Base-by-base conservation (phyloP, 1,284 basidiomycete genomes). In the Heterobasidion parviporum region DNA sequence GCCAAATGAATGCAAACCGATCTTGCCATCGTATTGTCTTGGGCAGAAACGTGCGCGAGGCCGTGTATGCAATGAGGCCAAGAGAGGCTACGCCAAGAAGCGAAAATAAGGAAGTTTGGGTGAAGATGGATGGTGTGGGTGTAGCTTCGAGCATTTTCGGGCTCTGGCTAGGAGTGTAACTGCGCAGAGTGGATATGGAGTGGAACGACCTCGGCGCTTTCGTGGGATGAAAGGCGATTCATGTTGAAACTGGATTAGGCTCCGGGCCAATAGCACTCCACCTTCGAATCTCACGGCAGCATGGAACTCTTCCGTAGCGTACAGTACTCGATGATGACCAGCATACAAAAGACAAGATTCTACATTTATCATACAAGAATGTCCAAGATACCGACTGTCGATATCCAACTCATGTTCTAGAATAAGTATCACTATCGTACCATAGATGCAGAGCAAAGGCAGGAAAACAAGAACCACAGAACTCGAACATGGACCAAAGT, bases 1-100 rank as follows among this genome's bases (percentile, higher is more conserved):
- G 73, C 85, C 87, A 89, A 51, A 88, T 77, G 70, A 88, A 91
- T 4, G 85, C 82, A 57, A 75, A 78, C 54, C 72, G 74, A 65
- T 89, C 87, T 61, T 81, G 80, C 75, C 76, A 78, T 43, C 74
- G 73, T 34, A 81, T 81, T 55, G 79, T 76, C 66, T 80, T 82
- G 2, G 87, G 83, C 6, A 90, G 71, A 20, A 85, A 70, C 20
- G 65, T 58, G 43, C 78, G 80, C 1, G 85, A 73, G 0, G 74
- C 79, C 12, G 71, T 57, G 56, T 76, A 78, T 0, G 85, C 85
- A 44, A 78, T 56, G 26, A 80, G 33, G 2, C 72, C 79, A 10
- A 86, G 67, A 5, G 62, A 66, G 0, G 74, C 70, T 9, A 90
- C 83, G 18, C 78, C 85, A 4, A 73, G 75, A 8, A 90, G 73